A percentile compares a stretch with the other conserved stretches of the same genome.
These are phyloP conservation scores for Ceratocystis alfenasii DNA, from an alignment of 2,329 filamentous ascomycete genomes.

Conservation along the genomic window DNA sequence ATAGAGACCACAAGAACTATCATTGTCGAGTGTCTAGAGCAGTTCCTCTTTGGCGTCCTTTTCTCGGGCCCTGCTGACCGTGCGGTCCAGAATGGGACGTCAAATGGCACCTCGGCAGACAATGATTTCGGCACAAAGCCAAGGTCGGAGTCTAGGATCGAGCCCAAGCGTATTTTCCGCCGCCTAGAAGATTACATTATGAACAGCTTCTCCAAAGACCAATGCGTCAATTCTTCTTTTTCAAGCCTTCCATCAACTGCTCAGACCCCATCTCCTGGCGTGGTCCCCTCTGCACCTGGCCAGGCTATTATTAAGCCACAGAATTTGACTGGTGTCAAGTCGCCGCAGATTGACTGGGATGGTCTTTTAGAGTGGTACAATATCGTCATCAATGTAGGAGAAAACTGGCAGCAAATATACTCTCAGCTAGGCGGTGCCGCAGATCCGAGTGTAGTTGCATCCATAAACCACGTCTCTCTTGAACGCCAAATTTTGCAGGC, in stretches of 20 bases:
- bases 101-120: background rate
- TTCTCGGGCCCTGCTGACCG: background rate
- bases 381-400: constrained; percentile 54
- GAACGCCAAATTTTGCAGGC: constrained; percentile 42
- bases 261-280: background rate
- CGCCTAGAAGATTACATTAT: constrained; percentile 67
- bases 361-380: constrained; percentile 63
- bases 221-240: constrained; percentile 69
- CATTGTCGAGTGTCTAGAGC: constrained; percentile 6
- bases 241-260: background rate
- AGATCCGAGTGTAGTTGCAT: constrained; percentile 1
- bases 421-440: constrained; percentile 17
- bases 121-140: background rate
- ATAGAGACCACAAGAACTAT: constrained; percentile 3
- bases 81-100: background rate
- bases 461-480: constrained; percentile 32
- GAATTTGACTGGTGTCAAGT: constrained; percentile 39
- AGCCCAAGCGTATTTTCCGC: constrained; percentile 48
- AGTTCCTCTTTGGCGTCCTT: constrained; percentile 3
- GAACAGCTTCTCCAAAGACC: constrained; percentile 53
- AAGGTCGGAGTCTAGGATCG: background rate
- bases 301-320: background rate
- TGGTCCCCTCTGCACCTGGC: background rate
- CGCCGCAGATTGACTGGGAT: constrained; percentile 63
- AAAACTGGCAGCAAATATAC: constrained; percentile 51